Percentiles rank a stretch among this genome's conserved stretches.
These are phyloP conservation scores for Angomonas desouzai DNA, from an alignment of 208 protist genomes.

Conservation along the genomic window DNA sequence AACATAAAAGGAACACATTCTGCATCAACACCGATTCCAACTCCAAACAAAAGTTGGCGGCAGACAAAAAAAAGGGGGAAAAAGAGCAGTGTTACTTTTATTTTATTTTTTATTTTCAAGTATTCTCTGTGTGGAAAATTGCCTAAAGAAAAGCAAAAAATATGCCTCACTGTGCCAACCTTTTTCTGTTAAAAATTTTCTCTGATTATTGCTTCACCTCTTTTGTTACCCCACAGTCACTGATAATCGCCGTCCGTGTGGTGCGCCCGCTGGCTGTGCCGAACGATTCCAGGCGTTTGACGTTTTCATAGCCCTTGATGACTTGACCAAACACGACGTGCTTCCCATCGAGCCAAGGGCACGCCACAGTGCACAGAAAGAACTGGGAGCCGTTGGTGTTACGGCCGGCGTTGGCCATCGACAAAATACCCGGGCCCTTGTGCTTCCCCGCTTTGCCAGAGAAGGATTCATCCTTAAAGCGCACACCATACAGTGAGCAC, in stretches of 20 bases:
- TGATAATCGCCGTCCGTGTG: slow-evolving; percentile 45
- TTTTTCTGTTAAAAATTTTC: not conserved
- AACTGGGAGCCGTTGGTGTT: slow-evolving; percentile 94
- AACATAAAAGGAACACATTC: too few relatives aligned
- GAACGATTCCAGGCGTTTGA: slow-evolving; percentile 70
- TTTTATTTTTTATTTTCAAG: too few relatives aligned
- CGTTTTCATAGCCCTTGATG: slow-evolving; percentile 69
- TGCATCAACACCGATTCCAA: too few relatives aligned
- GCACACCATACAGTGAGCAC: slow-evolving; percentile 91
- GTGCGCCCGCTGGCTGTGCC: slow-evolving; percentile 73
- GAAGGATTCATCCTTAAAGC: slow-evolving; percentile 96
- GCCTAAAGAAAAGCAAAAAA: too few relatives aligned
- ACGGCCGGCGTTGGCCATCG: slow-evolving; percentile 91
- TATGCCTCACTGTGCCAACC: too few relatives aligned
- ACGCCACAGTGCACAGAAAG: slow-evolving; percentile 86
- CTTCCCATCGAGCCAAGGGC: slow-evolving; percentile 90
- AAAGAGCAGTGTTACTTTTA: too few relatives aligned
- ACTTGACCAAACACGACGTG: slow-evolving; percentile 96
- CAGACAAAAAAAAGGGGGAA: too few relatives aligned
- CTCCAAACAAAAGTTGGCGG: too few relatives aligned
- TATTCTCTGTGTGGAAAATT: too few relatives aligned
- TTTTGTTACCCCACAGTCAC: slow-evolving; percentile 70
- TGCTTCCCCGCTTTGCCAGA: slow-evolving; percentile 83
- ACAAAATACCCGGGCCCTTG: slow-evolving; percentile 79
- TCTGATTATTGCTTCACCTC: slow-evolving; percentile 25